Evolutionary conservation across 1,139 yeast genomes (phyloP).

Genomic region (Suzukiozyma palmioleophila): DNA sequence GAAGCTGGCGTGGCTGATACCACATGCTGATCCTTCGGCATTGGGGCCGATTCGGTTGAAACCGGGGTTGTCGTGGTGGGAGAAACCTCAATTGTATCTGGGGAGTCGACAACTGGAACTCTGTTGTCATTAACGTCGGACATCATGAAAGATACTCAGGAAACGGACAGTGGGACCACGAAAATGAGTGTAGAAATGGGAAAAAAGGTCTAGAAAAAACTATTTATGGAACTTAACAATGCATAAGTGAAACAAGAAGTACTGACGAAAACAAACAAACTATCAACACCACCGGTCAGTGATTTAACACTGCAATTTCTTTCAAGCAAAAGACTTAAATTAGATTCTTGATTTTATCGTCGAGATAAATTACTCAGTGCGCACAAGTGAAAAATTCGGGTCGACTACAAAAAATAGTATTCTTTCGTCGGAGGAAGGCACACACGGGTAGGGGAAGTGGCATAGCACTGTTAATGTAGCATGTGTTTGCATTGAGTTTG

Average conservation of each 20-base stretch:
- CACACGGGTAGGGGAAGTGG: too few relatives aligned
- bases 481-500: too few relatives aligned
- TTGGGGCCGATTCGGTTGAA: not conserved
- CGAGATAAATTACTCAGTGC: not conserved
- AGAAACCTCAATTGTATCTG: not conserved
- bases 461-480: too few relatives aligned
- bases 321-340: not conserved
- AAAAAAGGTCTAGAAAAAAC: not conserved
- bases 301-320: too few relatives aligned
- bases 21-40: not conserved
- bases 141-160: not conserved
- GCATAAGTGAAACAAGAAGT: not conserved
- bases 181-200: not conserved
- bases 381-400: not conserved
- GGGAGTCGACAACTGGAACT: not conserved
- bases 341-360: not conserved
- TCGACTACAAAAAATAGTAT: not conserved
- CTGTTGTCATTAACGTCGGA: not conserved
- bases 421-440: too few relatives aligned
- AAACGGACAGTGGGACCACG: not conserved
- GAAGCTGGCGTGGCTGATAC: slow-evolving; percentile 47
- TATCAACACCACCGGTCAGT: not conserved
- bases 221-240: not conserved
- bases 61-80: slow-evolving; percentile 2
- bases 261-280: not conserved